phyloP scores from a whole-genome alignment of 2,329 filamentous ascomycete genomes.

The Xylaria sp. region DNA sequence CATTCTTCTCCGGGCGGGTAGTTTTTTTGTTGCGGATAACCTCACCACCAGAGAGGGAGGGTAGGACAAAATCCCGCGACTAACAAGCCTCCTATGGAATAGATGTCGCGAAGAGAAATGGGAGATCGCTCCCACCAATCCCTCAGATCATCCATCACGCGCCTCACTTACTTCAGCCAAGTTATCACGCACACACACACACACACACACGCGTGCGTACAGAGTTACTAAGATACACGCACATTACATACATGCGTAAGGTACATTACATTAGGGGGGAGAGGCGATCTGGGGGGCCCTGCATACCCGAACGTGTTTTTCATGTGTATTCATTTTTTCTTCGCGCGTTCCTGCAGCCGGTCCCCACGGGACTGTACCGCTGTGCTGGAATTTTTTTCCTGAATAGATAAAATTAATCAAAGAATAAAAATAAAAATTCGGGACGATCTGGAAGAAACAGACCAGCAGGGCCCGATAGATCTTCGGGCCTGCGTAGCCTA shows the following conservation, averaged over 20 bases:
- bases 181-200: no score
- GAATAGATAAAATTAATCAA: no score
- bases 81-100: not conserved
- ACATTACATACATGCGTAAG: no score
- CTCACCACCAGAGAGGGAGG: not conserved
- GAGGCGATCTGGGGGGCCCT: slow-evolving; percentile 16
- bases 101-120: no score
- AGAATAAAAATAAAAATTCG: no score
- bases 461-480: not conserved
- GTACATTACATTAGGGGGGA: no score
- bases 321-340: slow-evolving; percentile 18
- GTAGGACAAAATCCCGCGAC: not conserved
- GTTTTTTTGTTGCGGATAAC: not conserved
- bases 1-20: not conserved
- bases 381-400: slow-evolving; percentile 12
- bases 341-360: slow-evolving; percentile 22
- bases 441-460: not conserved
- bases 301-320: slow-evolving; percentile 6
- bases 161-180: no score
- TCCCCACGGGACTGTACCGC: slow-evolving; percentile 17
- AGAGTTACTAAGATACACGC: no score
- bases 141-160: no score
- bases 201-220: no score
- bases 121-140: no score
- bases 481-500: no score